phyloP scores from a whole-genome alignment of 2,329 filamentous ascomycete species.

The Fusarium abutilonis region DNA sequence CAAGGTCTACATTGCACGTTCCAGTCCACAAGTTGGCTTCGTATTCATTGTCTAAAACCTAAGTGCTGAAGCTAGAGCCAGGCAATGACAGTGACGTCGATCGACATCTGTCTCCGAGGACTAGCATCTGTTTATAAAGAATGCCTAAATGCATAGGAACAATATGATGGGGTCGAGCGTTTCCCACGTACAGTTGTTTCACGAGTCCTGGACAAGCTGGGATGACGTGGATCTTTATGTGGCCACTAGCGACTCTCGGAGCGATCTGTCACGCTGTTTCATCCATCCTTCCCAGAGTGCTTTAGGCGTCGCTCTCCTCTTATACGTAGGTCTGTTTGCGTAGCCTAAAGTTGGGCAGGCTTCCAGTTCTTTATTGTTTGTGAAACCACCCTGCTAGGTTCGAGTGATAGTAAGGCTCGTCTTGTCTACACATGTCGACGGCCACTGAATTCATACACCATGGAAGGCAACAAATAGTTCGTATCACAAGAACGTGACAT shows the following conservation, averaged over 20 bases:
- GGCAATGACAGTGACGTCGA: not conserved
- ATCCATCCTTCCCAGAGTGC: too few relatives aligned
- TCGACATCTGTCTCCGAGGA: not conserved
- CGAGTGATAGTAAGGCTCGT: too few relatives aligned
- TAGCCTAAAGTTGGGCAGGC: too few relatives aligned
- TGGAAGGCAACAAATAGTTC: too few relatives aligned
- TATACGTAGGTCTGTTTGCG: too few relatives aligned
- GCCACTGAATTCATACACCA: too few relatives aligned
- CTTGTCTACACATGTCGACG: too few relatives aligned
- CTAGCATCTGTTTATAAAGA: not conserved
- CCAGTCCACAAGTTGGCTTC: constrained; percentile 12
- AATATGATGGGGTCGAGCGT: not conserved
- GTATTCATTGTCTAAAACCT: not conserved
- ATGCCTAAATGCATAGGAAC: not conserved
- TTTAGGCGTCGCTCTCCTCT: too few relatives aligned
- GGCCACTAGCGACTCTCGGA: not conserved
- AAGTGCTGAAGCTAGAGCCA: not conserved
- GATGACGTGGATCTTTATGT: constrained; percentile 13
- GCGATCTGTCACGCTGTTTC: too few relatives aligned
- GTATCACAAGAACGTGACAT: too few relatives aligned
- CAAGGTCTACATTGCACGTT: constrained; percentile 15
- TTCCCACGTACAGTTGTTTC: constrained; percentile 28
- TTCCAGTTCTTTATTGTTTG: too few relatives aligned
- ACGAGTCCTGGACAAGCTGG: constrained; percentile 34
- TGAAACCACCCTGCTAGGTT: too few relatives aligned